Base-by-base conservation (phyloP, 768 basidiomycete species). In the Amanita muscaria region DNA sequence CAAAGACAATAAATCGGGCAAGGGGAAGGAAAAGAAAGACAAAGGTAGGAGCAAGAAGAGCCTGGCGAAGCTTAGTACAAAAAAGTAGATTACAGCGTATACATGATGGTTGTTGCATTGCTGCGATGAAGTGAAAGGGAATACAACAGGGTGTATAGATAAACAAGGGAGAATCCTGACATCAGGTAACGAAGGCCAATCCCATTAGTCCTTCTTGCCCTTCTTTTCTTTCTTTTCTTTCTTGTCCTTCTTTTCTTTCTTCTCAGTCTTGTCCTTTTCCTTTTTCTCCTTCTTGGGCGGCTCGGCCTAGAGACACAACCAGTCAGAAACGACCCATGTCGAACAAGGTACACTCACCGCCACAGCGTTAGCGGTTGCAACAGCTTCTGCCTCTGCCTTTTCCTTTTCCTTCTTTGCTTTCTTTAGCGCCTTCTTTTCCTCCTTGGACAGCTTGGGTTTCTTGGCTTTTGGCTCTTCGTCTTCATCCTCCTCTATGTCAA, bases 341-440 rank as follows among this genome's bases (percentile, higher is more conserved):
- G 23, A 31, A 32, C 16, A 15, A 9, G 14, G 11, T 3, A 49
- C 10, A 52, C 53, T 51, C 45, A 51, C 54, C 50, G 51, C 73
- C 49, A 64, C 68, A 42, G 57, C 68, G n/a, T n/a, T n/a, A n/a
- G n/a, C n/a, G n/a, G n/a, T n/a, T n/a, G 27, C 27, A 12, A 12
- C 27, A 29, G 7, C 12, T 15, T 52, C 70, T 15, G 64, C 70
- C 51, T 72, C 73, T 25, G 57, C 64, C 60, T 76, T 79, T n/a
- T 65, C 73, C 53, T 76, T 68, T 54, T 76, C 72, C 65, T 86
- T 86, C 59, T 74, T 74, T 34, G 79, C 80, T 64, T 83, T 87
- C 63, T 86, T 88, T 60, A 83, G 62, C 14, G 84, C 82, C 68
- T 85, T 88, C 71, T 87, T 87, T 66, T 89, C 86, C 64, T 88